A percentile compares a stretch with the other conserved stretches of the same genome.
Evolutionary conservation across 2,329 filamentous ascomycete species (phyloP).

Genomic region (Aspergillus sp.): DNA sequence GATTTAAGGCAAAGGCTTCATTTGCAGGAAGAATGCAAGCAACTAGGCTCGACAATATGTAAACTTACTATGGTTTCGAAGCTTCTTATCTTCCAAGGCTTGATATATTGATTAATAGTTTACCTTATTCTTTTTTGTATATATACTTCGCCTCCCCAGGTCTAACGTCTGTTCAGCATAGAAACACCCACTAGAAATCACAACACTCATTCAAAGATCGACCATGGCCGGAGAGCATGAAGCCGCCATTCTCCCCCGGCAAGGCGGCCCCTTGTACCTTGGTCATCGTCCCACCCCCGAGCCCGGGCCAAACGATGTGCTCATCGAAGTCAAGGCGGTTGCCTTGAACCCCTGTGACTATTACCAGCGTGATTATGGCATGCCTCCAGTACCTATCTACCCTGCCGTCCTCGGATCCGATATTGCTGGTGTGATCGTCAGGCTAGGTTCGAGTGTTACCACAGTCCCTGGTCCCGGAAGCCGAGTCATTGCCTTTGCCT

Average conservation of each 20-base stretch:
- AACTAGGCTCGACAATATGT: too few species aligned
- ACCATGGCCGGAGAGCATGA: conserved; percentile 9
- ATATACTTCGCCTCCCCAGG: background rate
- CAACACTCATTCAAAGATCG: background rate
- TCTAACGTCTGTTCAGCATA: background rate
- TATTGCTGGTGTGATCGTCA: conserved; percentile 27
- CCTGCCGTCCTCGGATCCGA: conserved; percentile 30
- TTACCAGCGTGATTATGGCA: conserved; percentile 20
- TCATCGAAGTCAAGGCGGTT: conserved; percentile 41
- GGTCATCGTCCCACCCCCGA: conserved; percentile 21
- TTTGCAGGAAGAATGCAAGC: too few species aligned
- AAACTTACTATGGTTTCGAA: too few species aligned
- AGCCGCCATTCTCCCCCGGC: conserved; percentile 14
- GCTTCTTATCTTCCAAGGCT: too few species aligned
- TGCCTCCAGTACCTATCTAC: conserved; percentile 19
- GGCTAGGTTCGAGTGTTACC: conserved; percentile 25
- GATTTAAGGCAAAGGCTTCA: background rate
- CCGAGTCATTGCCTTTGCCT: conserved; percentile 29
- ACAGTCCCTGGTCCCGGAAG: conserved; percentile 21
- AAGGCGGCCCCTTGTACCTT: conserved; percentile 11
- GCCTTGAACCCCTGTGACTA: conserved; percentile 43
- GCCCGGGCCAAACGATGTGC: conserved; percentile 36
- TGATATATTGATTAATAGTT: too few species aligned
- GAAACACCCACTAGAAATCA: background rate
- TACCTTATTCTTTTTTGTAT: too few species aligned